Conservation (phyloP, 805 yeast species). For the Myxozyma neglecta region DNA sequence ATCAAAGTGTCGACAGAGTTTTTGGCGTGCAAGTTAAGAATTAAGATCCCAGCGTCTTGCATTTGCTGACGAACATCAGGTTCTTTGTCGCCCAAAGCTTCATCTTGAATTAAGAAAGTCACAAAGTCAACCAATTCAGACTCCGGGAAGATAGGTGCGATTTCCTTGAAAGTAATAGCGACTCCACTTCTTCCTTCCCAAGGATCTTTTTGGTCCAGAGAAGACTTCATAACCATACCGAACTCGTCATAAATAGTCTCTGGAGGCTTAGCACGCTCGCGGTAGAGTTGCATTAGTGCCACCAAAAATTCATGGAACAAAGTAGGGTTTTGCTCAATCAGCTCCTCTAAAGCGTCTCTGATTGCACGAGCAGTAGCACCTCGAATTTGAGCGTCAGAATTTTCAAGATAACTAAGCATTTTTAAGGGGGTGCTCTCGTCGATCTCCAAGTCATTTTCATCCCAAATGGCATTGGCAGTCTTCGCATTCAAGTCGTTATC, state of each 20-base stretch:
- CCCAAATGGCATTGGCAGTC: slow-evolving; percentile 81
- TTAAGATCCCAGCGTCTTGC: slow-evolving; percentile 82
- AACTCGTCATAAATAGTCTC: slow-evolving; percentile 74
- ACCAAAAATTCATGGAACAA: slow-evolving; percentile 44
- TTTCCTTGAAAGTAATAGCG: slow-evolving; percentile 62
- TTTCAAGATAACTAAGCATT: slow-evolving; percentile 54
- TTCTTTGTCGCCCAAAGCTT: slow-evolving; percentile 73
- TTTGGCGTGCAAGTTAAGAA: slow-evolving; percentile 67
- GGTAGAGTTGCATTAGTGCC: slow-evolving; percentile 56
- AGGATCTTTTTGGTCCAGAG: slow-evolving; percentile 62
- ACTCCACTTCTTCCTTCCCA: slow-evolving; percentile 87
- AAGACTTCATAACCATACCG: slow-evolving; percentile 69
- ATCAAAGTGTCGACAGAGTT: slow-evolving; percentile 68
- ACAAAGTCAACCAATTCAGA: slow-evolving; percentile 53
- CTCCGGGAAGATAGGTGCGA: slow-evolving; percentile 50
- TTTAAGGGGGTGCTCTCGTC: slow-evolving; percentile 43
- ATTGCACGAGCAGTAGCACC: slow-evolving; percentile 70
- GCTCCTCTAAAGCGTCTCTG: slow-evolving; percentile 52
- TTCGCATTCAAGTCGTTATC: slow-evolving; percentile 61
- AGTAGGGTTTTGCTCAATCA: slow-evolving; percentile 33
- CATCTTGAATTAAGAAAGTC: slow-evolving; percentile 54
- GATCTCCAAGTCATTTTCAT: slow-evolving; percentile 63
- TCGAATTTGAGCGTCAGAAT: slow-evolving; percentile 65
- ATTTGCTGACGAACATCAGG: slow-evolving; percentile 73
- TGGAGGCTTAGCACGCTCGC: slow-evolving; percentile 65